Percentiles rank a stretch among this genome's conserved stretches.
phyloP scores from a whole-genome alignment of 352 stramenopile species.

The Blastocystis sp. region DNA sequence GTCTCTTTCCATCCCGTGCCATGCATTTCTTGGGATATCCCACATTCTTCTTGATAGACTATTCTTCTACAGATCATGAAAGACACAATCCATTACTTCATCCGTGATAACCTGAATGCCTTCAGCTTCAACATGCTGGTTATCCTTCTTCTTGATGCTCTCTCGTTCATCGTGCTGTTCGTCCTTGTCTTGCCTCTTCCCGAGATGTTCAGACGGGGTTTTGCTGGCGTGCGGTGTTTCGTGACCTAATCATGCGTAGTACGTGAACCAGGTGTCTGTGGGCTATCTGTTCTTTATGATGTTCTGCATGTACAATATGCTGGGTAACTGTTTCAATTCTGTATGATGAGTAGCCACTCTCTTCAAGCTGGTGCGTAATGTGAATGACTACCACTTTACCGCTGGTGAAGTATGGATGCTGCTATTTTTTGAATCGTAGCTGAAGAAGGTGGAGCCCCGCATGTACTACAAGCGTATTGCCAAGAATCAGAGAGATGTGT shows the following conservation, averaged over 20 bases:
- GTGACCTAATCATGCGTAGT: conserved; percentile 1
- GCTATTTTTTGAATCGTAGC: not conserved
- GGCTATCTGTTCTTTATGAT: conserved; percentile 60
- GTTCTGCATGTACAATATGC: conserved; percentile 55
- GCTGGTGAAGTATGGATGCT: not conserved
- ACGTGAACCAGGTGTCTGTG: not conserved
- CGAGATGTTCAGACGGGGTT: conserved; percentile 38
- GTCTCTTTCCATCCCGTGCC: too few relatives aligned
- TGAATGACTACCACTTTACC: conserved; percentile 11
- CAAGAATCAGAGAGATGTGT: conserved; percentile 67
- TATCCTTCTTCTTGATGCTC: conserved; percentile 7
- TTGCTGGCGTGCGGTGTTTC: not conserved
- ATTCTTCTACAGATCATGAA: not conserved
- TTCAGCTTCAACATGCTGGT: conserved; percentile 66
- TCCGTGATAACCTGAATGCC: conserved; percentile 56
- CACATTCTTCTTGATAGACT: conserved; percentile 22
- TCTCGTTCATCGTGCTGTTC: conserved; percentile 32
- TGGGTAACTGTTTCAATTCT: not conserved
- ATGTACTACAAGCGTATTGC: conserved; percentile 57
- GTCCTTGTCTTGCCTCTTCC: conserved; percentile 39
- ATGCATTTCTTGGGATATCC: conserved; percentile 11
- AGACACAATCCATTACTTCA: conserved; percentile 15
- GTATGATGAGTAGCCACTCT: conserved; percentile 15
- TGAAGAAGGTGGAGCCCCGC: not conserved
- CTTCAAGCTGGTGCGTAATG: conserved; percentile 31